Conservation (phyloP, 257 asterid genomes). For the Marsdenia floribunda region DNA sequence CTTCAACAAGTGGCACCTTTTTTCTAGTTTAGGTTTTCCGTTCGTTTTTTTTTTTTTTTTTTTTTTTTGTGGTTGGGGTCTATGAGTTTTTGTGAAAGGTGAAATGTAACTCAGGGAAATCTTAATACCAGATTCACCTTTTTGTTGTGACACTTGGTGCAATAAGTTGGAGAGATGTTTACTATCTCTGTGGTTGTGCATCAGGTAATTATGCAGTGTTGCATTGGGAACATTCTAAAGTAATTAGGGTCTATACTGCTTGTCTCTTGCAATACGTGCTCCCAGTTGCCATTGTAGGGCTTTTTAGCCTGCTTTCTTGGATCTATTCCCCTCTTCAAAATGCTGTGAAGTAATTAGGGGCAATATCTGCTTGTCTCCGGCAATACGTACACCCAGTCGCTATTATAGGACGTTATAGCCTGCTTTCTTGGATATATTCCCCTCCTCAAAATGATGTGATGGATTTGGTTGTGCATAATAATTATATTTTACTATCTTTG, state of each 20-base stretch:
- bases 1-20: not conserved
- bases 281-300: not conserved
- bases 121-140: not conserved
- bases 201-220: not conserved
- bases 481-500: not conserved
- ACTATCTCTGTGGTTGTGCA: not conserved
- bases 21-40: not conserved
- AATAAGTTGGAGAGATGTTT: not conserved
- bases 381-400: not conserved
- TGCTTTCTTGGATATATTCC: not conserved
- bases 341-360: not conserved
- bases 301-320: not conserved
- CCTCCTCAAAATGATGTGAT: not conserved
- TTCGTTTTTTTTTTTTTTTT: not conserved
- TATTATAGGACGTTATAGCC: not conserved
- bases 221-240: not conserved
- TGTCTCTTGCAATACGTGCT: not conserved
- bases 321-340: not conserved
- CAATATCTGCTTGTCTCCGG: not conserved
- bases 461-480: not conserved
- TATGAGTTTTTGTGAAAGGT: not conserved
- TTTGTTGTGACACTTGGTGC: not conserved
- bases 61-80: not conserved
- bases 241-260: conserved; percentile 1
- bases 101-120: not conserved